phyloP scores from a whole-genome alignment of 176 grass and related monocot species.

The Bonia amplexicaulis region DNA sequence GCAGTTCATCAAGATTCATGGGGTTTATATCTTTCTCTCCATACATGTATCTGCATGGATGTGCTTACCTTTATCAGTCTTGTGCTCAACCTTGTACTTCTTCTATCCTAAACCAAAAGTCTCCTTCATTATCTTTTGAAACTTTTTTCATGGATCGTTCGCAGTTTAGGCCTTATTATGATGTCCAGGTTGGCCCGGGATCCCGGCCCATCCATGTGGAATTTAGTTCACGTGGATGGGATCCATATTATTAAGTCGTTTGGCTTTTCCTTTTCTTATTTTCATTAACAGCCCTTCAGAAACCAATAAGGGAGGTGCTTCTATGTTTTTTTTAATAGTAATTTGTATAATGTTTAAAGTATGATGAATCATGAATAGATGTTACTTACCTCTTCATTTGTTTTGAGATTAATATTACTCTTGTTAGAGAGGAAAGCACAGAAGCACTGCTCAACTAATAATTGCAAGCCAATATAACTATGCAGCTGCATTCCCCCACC shows the following conservation, averaged over 20 bases:
- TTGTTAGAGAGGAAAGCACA: no score
- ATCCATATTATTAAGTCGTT: neutral
- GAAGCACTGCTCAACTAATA: neutral
- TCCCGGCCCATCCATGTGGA: no score
- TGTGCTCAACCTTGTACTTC: neutral
- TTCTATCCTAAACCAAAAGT: conserved; percentile 2
- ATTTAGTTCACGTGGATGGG: no score
- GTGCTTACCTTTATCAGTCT: neutral
- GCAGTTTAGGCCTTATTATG: neutral
- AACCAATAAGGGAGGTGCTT: neutral
- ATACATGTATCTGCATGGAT: conserved; percentile 58
- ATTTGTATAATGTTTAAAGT: no score
- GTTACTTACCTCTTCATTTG: no score
- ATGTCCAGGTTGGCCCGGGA: no score
- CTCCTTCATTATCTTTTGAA: neutral
- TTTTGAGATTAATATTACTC: no score
- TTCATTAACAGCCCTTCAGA: neutral
- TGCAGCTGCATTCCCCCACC: neutral
- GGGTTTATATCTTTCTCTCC: conserved; percentile 37
- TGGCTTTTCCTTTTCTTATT: neutral
- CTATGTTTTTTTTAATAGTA: no score
- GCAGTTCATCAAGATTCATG: conserved; percentile 71
- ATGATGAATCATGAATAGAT: no score
- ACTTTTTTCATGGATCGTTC: neutral
- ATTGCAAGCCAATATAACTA: neutral